Evolutionary conservation across 805 yeast genomes (phyloP).

Genomic region (Candida lessepsii): DNA sequence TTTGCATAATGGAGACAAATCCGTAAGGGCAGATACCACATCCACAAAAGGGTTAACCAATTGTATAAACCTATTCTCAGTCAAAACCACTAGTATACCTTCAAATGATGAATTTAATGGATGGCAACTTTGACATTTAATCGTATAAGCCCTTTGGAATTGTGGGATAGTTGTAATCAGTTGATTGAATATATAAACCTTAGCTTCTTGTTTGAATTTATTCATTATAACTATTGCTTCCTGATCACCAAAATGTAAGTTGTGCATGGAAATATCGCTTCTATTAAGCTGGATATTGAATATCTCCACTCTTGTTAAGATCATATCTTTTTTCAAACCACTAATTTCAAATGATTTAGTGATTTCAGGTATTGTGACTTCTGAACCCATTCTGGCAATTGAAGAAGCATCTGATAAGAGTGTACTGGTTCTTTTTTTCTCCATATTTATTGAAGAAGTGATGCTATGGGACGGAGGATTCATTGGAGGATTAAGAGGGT

Average conservation of each 20-base stretch:
- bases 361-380: conserved; percentile 27
- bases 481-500: conserved; percentile 7
- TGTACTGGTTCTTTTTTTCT: conserved; percentile 44
- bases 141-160: conserved; percentile 30
- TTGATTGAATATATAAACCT: conserved; percentile 49
- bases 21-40: conserved; percentile 12
- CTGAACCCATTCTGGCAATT: conserved; percentile 46
- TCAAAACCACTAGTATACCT: conserved; percentile 47
- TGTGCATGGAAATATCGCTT: conserved; percentile 33
- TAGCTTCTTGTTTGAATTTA: conserved; percentile 37
- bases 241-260: conserved; percentile 47
- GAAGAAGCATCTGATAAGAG: conserved; percentile 42
- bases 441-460: conserved; percentile 36
- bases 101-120: conserved; percentile 36
- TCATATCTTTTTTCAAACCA: conserved; percentile 59
- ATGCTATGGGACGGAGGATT: conserved; percentile 7
- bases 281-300: conserved; percentile 31
- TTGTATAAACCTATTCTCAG: conserved; percentile 31
- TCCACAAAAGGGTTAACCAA: conserved; percentile 61
- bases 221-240: conserved; percentile 64
- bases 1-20: conserved; percentile 9
- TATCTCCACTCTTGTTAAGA: conserved; percentile 60
- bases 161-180: conserved; percentile 30
- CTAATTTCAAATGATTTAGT: conserved; percentile 31
- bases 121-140: conserved; percentile 36